Evolutionary conservation across 352 stramenopile species (phyloP).

Genomic region (Phytopythium sindhum): DNA sequence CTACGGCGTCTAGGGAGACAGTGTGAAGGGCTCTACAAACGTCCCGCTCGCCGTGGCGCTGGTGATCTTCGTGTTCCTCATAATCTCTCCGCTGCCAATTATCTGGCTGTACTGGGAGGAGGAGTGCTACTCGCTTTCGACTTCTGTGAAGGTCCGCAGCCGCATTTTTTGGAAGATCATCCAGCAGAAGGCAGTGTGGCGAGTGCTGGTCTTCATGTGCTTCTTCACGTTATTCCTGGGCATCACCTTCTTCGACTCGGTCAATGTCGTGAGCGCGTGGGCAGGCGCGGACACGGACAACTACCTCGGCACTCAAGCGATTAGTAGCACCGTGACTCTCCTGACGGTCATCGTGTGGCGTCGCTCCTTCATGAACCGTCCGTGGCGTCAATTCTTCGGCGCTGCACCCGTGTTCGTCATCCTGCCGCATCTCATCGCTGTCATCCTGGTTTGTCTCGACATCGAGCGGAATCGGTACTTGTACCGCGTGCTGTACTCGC

Average conservation of each 20-base stretch:
- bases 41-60: constrained; percentile 15
- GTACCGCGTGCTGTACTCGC: constrained; percentile 23
- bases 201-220: constrained; percentile 33
- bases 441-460: constrained; percentile 25
- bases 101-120: constrained; percentile 39
- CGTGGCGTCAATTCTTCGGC: constrained; percentile 36
- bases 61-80: constrained; percentile 30
- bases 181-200: constrained; percentile 54
- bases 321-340: constrained; percentile 20
- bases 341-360: constrained; percentile 32
- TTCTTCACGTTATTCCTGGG: constrained; percentile 40
- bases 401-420: constrained; percentile 22
- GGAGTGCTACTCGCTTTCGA: constrained; percentile 39
- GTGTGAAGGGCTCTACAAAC: constrained; percentile 10
- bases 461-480: constrained; percentile 24
- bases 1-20: constrained; percentile 12
- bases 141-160: constrained; percentile 29
- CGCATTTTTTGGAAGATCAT: constrained; percentile 50
- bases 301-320: constrained; percentile 14
- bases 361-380: constrained; percentile 36
- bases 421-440: constrained; percentile 20
- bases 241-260: constrained; percentile 28
- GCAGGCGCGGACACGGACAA: constrained; percentile 20
- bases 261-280: constrained; percentile 24
- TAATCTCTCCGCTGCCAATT: constrained; percentile 25